phyloP scores from a whole-genome alignment of 2,329 filamentous ascomycete genomes.

The Diplodia scrobiculata region DNA sequence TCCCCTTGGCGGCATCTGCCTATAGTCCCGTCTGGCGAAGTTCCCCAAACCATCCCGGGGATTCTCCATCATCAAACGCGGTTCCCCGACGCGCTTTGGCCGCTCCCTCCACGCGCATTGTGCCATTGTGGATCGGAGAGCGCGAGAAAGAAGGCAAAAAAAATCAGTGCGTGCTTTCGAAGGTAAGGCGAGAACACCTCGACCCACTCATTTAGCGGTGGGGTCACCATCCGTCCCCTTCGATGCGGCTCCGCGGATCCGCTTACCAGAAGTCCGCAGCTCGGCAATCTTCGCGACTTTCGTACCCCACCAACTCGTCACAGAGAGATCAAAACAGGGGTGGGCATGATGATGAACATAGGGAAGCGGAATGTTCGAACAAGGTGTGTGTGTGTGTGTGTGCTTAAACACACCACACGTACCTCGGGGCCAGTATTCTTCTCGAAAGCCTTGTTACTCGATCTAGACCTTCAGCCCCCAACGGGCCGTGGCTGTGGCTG shows the following conservation, averaged over 20 bases:
- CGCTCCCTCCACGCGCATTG: not conserved
- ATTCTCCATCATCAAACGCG: not conserved
- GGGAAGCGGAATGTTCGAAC: not conserved
- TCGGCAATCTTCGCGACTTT: not conserved
- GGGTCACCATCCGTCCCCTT: not conserved
- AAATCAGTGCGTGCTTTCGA: not conserved
- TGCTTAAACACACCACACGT: too few relatives aligned
- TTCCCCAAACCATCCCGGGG: not conserved
- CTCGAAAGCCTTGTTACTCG: too few relatives aligned
- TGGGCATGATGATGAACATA: not conserved
- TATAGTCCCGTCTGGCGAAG: not conserved
- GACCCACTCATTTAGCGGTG: not conserved
- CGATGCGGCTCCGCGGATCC: not conserved
- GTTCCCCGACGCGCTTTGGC: not conserved
- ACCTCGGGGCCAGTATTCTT: too few relatives aligned
- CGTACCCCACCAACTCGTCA: not conserved
- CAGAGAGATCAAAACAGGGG: not conserved
- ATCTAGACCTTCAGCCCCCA: too few relatives aligned
- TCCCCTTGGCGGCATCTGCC: not conserved
- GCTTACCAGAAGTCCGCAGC: not conserved
- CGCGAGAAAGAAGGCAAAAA: too few relatives aligned
- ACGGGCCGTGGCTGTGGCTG: not conserved
- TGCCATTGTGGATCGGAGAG: not conserved
- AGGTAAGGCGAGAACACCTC: not conserved
- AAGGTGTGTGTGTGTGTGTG: too few relatives aligned